These are phyloP conservation scores for Spergularia azorica DNA, from an alignment of 179 eudicot genomes.

Conservation along the genomic window DNA sequence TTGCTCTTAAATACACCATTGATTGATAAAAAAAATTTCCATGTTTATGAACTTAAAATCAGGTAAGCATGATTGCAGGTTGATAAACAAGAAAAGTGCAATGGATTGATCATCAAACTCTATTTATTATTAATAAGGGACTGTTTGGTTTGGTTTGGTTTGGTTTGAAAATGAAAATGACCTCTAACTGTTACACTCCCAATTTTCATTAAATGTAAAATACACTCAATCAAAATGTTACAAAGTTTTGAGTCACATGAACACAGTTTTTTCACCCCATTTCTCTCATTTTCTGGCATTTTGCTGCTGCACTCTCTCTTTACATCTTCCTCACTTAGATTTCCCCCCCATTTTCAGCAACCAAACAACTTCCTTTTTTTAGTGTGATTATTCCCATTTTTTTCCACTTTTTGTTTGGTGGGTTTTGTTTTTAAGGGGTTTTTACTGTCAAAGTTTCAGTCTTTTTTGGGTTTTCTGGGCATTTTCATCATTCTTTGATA, in stretches of 20 bases:
- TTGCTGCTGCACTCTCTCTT: neutral
- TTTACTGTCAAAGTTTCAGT: slow-evolving; percentile 16
- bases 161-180: too few relatives aligned
- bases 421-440: slow-evolving; percentile 21
- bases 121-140: too few relatives aligned
- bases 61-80: too few relatives aligned
- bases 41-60: too few relatives aligned
- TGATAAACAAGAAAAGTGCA: too few relatives aligned
- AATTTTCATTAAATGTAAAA: too few relatives aligned
- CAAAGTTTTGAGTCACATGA: slow-evolving; percentile 33
- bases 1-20: too few relatives aligned
- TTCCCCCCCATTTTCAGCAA: slow-evolving; percentile 12
- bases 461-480: slow-evolving; percentile 13
- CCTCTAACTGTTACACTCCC: too few relatives aligned
- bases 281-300: neutral
- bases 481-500: neutral
- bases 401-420: neutral
- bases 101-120: too few relatives aligned
- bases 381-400: neutral
- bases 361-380: neutral
- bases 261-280: neutral
- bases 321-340: neutral
- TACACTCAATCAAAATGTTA: too few relatives aligned
- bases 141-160: too few relatives aligned
- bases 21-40: too few relatives aligned